Conservation (phyloP, 176 grass and related monocot genomes). For the Avena sativa region DNA sequence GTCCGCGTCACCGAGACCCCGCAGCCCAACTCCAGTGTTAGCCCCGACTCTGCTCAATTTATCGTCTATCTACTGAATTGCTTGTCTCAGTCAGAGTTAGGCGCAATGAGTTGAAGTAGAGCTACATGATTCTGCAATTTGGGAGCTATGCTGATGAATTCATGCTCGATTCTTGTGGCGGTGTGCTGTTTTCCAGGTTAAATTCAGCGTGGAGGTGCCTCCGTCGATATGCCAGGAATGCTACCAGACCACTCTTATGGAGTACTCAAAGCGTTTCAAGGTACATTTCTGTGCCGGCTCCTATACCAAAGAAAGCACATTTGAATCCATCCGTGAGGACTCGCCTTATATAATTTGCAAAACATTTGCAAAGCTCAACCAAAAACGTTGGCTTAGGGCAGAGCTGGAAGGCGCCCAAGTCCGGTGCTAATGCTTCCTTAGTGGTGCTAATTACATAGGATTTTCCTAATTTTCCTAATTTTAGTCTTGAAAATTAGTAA, state of each 20-base stretch:
- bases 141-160: not conserved
- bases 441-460: too few relatives aligned
- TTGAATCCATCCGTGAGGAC: too few relatives aligned
- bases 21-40: constrained; percentile 64
- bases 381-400: too few relatives aligned
- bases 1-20: constrained; percentile 58
- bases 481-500: too few relatives aligned
- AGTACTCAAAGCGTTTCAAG: constrained; percentile 77
- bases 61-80: not conserved
- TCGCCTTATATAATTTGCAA: not conserved
- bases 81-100: too few relatives aligned
- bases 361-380: not conserved
- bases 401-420: too few relatives aligned
- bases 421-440: too few relatives aligned
- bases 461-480: too few relatives aligned
- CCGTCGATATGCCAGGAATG: constrained; percentile 69
- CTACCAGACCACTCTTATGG: constrained; percentile 63
- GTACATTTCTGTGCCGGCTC: constrained; percentile 41
- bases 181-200: constrained; percentile 49
- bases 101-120: not conserved
- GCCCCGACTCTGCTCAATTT: constrained; percentile 9
- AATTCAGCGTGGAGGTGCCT: constrained; percentile 90
- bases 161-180: constrained; percentile 15
- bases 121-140: not conserved
- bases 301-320: not conserved